These are phyloP conservation scores for Hyparrhenia diplandra DNA, from an alignment of 176 grass and related monocot genomes.

Conservation along the genomic window DNA sequence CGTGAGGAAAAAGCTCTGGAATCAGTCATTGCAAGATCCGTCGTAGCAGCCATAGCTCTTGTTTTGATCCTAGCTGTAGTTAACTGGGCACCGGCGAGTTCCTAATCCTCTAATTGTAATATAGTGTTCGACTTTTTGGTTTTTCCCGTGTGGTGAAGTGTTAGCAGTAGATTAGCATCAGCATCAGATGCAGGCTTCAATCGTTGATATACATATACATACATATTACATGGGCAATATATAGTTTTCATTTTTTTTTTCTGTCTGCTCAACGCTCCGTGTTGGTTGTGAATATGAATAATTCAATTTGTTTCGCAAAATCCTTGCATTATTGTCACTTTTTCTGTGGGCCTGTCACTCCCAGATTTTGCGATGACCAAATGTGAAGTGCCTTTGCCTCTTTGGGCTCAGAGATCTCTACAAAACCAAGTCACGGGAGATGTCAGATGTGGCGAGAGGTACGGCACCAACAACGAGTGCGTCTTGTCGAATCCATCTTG, in stretches of 20 bases:
- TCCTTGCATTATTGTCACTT: not conserved
- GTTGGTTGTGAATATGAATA: not conserved
- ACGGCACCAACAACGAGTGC: no score
- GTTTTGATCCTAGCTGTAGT: slow-evolving; percentile 21
- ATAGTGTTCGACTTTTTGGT: not conserved
- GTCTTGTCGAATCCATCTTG: not conserved
- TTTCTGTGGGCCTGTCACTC: not conserved
- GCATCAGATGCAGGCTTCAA: not conserved
- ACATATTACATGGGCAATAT: not conserved
- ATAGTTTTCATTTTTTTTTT: not conserved
- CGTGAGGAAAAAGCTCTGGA: slow-evolving; percentile 65
- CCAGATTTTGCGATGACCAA: not conserved
- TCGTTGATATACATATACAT: slow-evolving; percentile 5
- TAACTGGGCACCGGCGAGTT: slow-evolving; percentile 7
- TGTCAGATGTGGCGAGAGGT: no score
- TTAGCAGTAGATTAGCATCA: not conserved
- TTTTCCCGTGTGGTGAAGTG: not conserved
- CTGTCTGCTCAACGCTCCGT: not conserved
- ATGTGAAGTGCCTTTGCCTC: not conserved
- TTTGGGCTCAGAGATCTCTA: no score
- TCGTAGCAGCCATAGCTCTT: slow-evolving; percentile 22
- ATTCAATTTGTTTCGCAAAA: not conserved
- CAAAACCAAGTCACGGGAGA: no score
- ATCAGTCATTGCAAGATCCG: slow-evolving; percentile 2
- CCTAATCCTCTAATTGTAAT: not conserved